Evolutionary conservation across 2,329 filamentous ascomycete genomes (phyloP), one percentile per base, ranked within the genome.

Genomic region (Phoma sp.): DNA sequence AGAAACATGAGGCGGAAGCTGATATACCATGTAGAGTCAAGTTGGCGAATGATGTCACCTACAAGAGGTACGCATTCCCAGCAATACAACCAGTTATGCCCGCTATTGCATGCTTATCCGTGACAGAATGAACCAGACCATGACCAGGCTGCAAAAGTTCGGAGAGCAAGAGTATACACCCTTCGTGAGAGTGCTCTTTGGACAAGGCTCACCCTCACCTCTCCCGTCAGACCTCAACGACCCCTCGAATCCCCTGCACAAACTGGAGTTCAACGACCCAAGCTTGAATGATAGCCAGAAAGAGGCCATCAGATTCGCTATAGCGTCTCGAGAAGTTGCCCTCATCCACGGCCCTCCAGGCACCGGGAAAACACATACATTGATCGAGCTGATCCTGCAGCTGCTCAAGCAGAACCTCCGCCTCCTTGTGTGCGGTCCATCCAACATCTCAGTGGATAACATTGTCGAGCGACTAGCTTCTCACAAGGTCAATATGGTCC

Each of bases 361-460:
- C 1, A 99, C 95, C 0, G 95, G 95, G 42, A 99, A 99, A 75
- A 99, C 95, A 0, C 93, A 98, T 72, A 98, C 95, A 0, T 78
- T 99, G 32, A 93, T 99, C 55, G 95, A 99, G 74, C 81, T 99
- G 11, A 96, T 99, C 56, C 81, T 96, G n/a, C 95, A 99, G 70
- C 80, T 98, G 64, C 80, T 96, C 48, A 88, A 87, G 69, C 84
- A 85, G 20, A 84, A 87, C 28, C 83, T 88, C 47, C 86, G 92
- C 1, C 81, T 98, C 10, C 82, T 98, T 1, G 93, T 98, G n/a
- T 98, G 95, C 67, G 95, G 93, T 0, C 95, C 95, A 0, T 96
- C 92, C 25, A 99, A 99, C 72, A 93, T 99, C 64, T 95, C 92
- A 0, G 95, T 99, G 1, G 95, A 99, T 82, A 99, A 99, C 70